Base-by-base conservation (phyloP, 805 yeast genomes). In the Saturnispora galanensis region DNA sequence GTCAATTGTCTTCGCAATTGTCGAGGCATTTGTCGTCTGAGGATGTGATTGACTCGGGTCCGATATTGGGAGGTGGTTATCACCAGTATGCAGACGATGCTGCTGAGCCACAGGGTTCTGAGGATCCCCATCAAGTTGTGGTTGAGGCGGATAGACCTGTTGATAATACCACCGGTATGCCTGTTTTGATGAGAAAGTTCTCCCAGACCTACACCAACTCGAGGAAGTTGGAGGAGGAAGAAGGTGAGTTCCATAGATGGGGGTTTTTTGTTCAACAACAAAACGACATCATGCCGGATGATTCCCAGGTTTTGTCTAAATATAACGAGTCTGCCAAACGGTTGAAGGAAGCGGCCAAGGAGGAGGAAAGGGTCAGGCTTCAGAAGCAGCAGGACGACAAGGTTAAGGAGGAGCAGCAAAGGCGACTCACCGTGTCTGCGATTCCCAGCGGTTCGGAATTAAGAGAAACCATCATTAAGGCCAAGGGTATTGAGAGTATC, bases 241-340 rank as follows among this genome's bases (percentile, higher is more conserved):
- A 88, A 67, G 97, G 96, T 54, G 95, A 84, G 56, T 73, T 87
- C 51, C 96, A 85, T 61, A 79, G 83, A 64, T 79, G 87, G 79
- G 95, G 95, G 15, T 77, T 79, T 56, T 84, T 77, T 55, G 79
- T 86, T 51, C 84, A 80, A 57, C 85, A 78, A 56, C 76, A 81
- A 48, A 57, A 60, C 42, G 55, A 59, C 21, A 47, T 58, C 4
- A 50, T 61, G 53, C 62, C 65, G 5, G 49, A 49, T 36, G 57
- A 54, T 38, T 42, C 50, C 29, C 50, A 51, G 30, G 44, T 35
- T 13, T 35, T 42, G 3, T 15, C 21, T n/a, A 31, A 38, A 15
- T 35, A 21, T 12, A 39, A 44, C 12, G 37, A 44, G 11, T 29
- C 39, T 31, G 42, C 45, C 21, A 40, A 35, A 10, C 26, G 3